Evolutionary conservation across 2,329 filamentous ascomycete species (phyloP), one percentile per base, ranked within the genome.

Genomic region (Cercospora janseana): DNA sequence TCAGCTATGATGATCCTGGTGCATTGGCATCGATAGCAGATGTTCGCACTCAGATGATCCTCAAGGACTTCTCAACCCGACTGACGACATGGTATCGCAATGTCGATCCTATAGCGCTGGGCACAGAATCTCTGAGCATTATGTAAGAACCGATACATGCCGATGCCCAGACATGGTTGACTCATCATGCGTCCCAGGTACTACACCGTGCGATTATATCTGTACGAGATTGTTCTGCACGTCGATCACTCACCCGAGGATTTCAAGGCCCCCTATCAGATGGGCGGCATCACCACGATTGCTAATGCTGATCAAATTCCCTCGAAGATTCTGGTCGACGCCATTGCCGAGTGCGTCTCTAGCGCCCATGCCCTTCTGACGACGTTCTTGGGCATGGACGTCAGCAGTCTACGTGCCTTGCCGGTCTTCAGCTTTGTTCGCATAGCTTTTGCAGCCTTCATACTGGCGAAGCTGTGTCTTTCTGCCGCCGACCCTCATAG

Each of bases 171-270:
- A n/a, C n/a, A n/a, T n/a, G n/a, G n/a, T n/a, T n/a, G n/a, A n/a
- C n/a, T n/a, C n/a, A n/a, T n/a, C n/a, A n/a, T n/a, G n/a, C n/a
- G n/a, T n/a, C n/a, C n/a, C n/a, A n/a, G n/a, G n/a, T 82, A 87
- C 57, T 74, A 83, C 56, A 78, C 85, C 2, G 66, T 88, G 27
- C 85, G 77, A 54, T 72, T 91, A 3, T 89, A 87, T 64, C 83
- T 90, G 72, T 85, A 91, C 65, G 87, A 91, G 67, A 80, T 87
- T 46, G 82, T 80, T 2, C 79, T 91, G 56, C 83, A 88, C 56
- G 74, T 79, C 6, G 82, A 87, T 45, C 78, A 80, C 55, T 74
- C 72, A 15, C 73, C 75, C 2, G 75, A 81, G 6, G 77, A 82
- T 20, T 77, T 79, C 60, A 66, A 54, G 38, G 65, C 66, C 52